Evolutionary conservation across 805 yeast species (phyloP).

Genomic region (Saccharomycopsis fibuligera): DNA sequence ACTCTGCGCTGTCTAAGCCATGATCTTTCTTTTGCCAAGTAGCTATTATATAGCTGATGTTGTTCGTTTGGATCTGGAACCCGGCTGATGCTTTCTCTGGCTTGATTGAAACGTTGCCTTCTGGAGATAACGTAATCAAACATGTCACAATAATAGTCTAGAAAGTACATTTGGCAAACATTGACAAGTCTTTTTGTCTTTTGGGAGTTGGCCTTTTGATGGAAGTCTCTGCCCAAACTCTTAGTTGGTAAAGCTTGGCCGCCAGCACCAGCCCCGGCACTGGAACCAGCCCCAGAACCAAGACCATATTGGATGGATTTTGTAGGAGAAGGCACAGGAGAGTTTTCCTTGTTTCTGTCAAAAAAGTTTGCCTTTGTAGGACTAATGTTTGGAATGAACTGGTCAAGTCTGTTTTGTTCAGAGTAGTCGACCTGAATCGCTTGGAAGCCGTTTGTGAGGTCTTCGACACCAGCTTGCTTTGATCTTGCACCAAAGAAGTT

Average conservation of each 20-base stretch:
- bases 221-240: slow-evolving; percentile 36
- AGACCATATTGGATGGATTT: slow-evolving; percentile 20
- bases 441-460: slow-evolving; percentile 15
- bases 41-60: slow-evolving; percentile 61
- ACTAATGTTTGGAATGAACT: slow-evolving; percentile 10
- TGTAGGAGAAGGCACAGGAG: slow-evolving; percentile 23
- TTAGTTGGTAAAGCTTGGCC: slow-evolving; percentile 2
- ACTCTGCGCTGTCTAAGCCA: slow-evolving; percentile 80
- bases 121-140: slow-evolving; percentile 87
- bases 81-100: slow-evolving; percentile 38
- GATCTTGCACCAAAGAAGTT: slow-evolving; percentile 10
- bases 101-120: slow-evolving; percentile 72
- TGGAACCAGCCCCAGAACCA: slow-evolving; percentile 23
- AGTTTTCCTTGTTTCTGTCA: slow-evolving; percentile 17
- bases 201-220: slow-evolving; percentile 54
- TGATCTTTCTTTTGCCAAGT: slow-evolving; percentile 78
- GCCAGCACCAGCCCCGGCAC: neutral
- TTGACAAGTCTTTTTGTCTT: slow-evolving; percentile 82
- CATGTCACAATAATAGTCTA: slow-evolving; percentile 94
- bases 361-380: slow-evolving; percentile 4
- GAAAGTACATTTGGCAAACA: slow-evolving; percentile 88
- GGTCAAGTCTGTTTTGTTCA: slow-evolving; percentile 5
- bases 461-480: slow-evolving; percentile 9
- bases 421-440: slow-evolving; percentile 18
- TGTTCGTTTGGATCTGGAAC: slow-evolving; percentile 29